Evolutionary conservation across 306 rosid genomes (phyloP).

Genomic region (Neltuma alba): DNA sequence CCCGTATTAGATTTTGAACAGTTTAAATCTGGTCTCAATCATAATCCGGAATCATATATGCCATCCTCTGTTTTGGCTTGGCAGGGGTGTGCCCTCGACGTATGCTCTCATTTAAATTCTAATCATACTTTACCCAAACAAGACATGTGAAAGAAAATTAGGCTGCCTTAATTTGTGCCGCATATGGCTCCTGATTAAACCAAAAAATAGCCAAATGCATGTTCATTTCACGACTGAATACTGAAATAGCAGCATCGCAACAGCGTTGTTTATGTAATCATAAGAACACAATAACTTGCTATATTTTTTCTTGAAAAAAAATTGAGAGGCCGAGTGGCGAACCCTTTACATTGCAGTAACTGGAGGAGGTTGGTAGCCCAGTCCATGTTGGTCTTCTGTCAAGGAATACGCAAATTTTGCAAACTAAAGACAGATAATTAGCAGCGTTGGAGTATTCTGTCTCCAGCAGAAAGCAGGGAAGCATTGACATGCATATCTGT

Average conservation of each 20-base stretch:
- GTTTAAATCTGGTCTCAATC: not conserved
- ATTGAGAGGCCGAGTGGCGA: not conserved
- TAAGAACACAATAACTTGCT: not conserved
- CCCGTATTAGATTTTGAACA: not conserved
- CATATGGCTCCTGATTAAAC: too few relatives aligned
- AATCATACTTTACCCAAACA: conserved; percentile 75
- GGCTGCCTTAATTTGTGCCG: conserved; percentile 47
- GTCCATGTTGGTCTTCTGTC: not conserved
- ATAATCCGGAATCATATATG: conserved; percentile 17
- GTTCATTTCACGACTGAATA: too few relatives aligned
- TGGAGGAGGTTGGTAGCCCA: not conserved
- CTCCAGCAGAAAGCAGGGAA: conserved; percentile 49
- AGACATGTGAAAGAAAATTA: conserved; percentile 82
- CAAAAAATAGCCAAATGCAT: not conserved
- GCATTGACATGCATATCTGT: conserved; percentile 39
- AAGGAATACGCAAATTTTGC: not conserved
- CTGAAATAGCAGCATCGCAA: too few relatives aligned
- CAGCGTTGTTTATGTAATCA: not conserved
- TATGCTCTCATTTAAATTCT: conserved; percentile 81
- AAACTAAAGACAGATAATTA: not conserved
- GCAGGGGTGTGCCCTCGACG: conserved; percentile 88
- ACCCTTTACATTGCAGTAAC: not conserved
- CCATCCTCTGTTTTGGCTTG: conserved; percentile 81
- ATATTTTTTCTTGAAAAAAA: not conserved
- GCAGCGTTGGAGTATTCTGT: not conserved